Percentiles rank a stretch among this genome's conserved stretches.
phyloP scores from a whole-genome alignment of 352 stramenopile species.

The Phytophthora constricta region DNA sequence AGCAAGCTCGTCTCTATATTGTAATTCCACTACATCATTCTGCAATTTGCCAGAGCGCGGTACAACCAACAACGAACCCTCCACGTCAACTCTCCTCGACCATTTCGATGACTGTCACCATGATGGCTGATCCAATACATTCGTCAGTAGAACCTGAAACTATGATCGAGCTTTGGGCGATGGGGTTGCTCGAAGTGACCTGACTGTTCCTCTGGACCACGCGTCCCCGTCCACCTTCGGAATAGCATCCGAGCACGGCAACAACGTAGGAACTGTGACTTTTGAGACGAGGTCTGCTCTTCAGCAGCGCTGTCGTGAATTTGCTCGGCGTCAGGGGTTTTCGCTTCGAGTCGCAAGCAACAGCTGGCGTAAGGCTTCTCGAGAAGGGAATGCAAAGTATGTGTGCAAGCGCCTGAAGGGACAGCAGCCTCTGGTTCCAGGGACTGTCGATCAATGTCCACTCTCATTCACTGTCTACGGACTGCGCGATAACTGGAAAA shows the following conservation, averaged over 20 bases:
- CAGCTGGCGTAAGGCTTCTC: neutral
- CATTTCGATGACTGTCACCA: neutral
- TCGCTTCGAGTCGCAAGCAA: neutral
- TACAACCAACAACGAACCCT: neutral
- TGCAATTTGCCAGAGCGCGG: neutral
- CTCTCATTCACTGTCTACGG: slow-evolving; percentile 6
- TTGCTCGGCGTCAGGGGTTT: neutral
- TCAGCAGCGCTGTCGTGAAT: neutral
- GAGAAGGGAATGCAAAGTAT: neutral
- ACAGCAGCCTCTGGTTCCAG: neutral
- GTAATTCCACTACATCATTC: neutral
- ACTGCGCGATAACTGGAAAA: slow-evolving; percentile 8
- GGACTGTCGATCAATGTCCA: neutral
- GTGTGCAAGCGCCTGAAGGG: slow-evolving; percentile 3
- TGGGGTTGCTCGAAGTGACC: neutral
- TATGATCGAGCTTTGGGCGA: neutral
- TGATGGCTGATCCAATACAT: no score
- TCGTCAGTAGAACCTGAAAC: neutral
- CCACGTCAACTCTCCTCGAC: no score
- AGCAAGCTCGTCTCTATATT: neutral
- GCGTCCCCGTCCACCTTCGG: neutral
- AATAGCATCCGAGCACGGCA: neutral
- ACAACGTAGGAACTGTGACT: neutral
- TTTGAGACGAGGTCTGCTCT: neutral
- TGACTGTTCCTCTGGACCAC: neutral